These are phyloP conservation scores for Xerocomus potaroensis DNA, from an alignment of 768 basidiomycete genomes.

Conservation along the genomic window DNA sequence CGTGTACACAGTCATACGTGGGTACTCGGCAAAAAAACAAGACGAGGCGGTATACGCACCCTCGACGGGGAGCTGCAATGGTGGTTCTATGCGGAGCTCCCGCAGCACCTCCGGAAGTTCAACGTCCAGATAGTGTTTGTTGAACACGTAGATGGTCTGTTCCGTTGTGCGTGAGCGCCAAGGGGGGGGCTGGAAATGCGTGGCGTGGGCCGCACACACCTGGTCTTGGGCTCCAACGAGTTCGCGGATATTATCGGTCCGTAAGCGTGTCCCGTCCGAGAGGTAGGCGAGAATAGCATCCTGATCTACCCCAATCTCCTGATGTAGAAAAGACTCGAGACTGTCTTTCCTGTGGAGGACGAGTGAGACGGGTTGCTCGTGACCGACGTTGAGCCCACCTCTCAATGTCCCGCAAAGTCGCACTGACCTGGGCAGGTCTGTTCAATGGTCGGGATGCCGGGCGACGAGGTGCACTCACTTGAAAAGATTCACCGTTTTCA, in stretches of 20 bases:
- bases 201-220: slow-evolving; percentile 37
- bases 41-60: slow-evolving; percentile 37
- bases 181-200: not conserved
- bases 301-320: slow-evolving; percentile 67
- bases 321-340: slow-evolving; percentile 67
- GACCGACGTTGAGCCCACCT: slow-evolving; percentile 40
- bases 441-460: not conserved
- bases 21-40: not conserved
- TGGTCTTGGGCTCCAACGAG: slow-evolving; percentile 72
- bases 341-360: slow-evolving; percentile 46
- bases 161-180: slow-evolving; percentile 11
- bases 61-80: slow-evolving; percentile 67
- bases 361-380: slow-evolving; percentile 7
- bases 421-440: slow-evolving; percentile 40
- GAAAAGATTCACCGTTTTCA: slow-evolving; percentile 59
- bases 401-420: slow-evolving; percentile 72
- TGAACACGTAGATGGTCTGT: slow-evolving; percentile 78
- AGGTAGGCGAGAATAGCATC: slow-evolving; percentile 73
- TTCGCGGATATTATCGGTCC: slow-evolving; percentile 69
- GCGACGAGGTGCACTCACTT: slow-evolving; percentile 35
- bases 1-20: not conserved
- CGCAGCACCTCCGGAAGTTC: slow-evolving; percentile 61
- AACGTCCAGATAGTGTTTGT: slow-evolving; percentile 73
- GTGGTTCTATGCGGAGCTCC: slow-evolving; percentile 57
- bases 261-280: slow-evolving; percentile 72